Percentiles rank a stretch among this genome's conserved stretches.
These are phyloP conservation scores for Mycena latifolia DNA, from an alignment of 768 basidiomycete species.

Conservation along the genomic window DNA sequence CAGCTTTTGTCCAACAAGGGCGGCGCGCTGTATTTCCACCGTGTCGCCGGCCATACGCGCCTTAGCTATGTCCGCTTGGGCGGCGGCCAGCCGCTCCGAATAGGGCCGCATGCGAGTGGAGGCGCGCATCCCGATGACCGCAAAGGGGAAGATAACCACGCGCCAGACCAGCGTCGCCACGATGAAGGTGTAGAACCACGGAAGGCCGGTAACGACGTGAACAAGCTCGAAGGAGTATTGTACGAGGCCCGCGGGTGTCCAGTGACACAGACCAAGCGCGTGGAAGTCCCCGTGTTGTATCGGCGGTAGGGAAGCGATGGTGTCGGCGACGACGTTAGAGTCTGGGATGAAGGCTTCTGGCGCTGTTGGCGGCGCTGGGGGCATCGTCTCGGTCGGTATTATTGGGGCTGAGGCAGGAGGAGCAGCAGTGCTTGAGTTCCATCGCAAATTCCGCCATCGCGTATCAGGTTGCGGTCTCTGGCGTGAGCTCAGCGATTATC, in stretches of 20 bases:
- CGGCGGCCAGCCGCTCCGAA: slow-evolving; percentile 61
- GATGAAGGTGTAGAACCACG: slow-evolving; percentile 90
- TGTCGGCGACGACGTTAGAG: background rate
- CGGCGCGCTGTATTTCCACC: slow-evolving; percentile 65
- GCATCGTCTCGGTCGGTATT: background rate
- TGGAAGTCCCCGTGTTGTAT: slow-evolving; percentile 81
- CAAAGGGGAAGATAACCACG: slow-evolving; percentile 68
- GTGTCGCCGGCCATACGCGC: slow-evolving; percentile 50
- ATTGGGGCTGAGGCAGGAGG: background rate
- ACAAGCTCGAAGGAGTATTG: slow-evolving; percentile 75
- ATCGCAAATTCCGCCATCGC: slow-evolving; percentile 31
- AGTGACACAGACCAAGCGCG: slow-evolving; percentile 71
- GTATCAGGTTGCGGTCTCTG: slow-evolving; percentile 30
- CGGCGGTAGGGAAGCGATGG: slow-evolving; percentile 47
- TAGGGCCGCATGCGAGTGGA: slow-evolving; percentile 71
- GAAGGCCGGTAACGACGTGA: slow-evolving; percentile 76
- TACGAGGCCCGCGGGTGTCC: slow-evolving; percentile 75
- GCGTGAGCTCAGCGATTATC: slow-evolving; percentile 28
- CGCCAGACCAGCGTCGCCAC: slow-evolving; percentile 74
- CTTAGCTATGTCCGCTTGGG: slow-evolving; percentile 59
- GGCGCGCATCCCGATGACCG: slow-evolving; percentile 67
- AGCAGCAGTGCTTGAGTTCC: slow-evolving; percentile 28
- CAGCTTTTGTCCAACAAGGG: slow-evolving; percentile 65
- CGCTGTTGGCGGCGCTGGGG: background rate
- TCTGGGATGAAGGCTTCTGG: background rate